Base-by-base conservation (phyloP, 2,329 filamentous ascomycete genomes). In the Aureobasidium uvarum region DNA sequence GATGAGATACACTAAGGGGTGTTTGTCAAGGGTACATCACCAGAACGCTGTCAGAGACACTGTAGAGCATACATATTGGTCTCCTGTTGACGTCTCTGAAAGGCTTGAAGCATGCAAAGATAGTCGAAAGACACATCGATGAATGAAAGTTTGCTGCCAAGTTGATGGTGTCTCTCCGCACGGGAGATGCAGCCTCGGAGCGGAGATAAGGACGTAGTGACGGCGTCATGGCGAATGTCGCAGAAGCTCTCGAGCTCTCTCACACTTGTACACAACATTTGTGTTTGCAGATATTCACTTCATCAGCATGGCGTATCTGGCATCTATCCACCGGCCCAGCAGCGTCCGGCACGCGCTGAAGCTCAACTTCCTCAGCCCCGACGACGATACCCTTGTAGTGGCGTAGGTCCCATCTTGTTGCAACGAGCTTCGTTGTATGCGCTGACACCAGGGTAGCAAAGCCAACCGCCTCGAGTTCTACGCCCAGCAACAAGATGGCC, bases 311-410 rank as follows among this genome's bases (percentile, higher is more conserved):
- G 90, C 95, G 62, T 99, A 98, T 77, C 82, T 99, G 73, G 92
- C 92, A 68, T 93, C 95, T 45, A 95, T 99, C 66, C 95, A 99
- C 77, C 85, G 88, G 72, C 90, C 95, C 28, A 97, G 91, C 76
- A 96, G 92, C 80, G 88, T 97, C 69, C 88, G 93, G 64, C 90
- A 96, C 84, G 94, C 93, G 16, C 77, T 98, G 70, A 91, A 89
- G 74, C 84, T 94, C 67, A 87, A 86, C 71, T 88, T 98, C 71
- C 81, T 96, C 60, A 84, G 85, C 50, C 80, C 86, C 5, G 86
- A 90, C 59, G 86, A 92, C 67, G 90, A 96, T 72, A 92, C 91
- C 71, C 81, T 99, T 68, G 86, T 97, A 62, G 83, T 97, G 73
- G 92, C 92, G 93, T 97, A 84, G 79, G 91, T 78, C 69, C 48